phyloP scores from a whole-genome alignment of 768 basidiomycete species.

The Leucosporidium yakuticum region DNA sequence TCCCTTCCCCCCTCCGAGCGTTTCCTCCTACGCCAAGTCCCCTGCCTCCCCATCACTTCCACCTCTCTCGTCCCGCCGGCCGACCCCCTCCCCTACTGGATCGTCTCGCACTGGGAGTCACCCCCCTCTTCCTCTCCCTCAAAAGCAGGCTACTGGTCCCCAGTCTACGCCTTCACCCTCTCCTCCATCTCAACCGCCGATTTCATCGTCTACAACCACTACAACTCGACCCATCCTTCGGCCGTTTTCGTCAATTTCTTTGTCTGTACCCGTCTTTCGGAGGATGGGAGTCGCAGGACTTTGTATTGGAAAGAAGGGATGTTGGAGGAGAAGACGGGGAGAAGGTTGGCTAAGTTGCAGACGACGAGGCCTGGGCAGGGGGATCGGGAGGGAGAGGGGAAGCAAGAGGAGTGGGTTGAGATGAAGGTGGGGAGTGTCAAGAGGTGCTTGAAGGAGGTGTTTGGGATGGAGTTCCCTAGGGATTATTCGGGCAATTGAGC shows the following conservation, averaged over 20 bases:
- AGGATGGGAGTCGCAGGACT: constrained; percentile 16
- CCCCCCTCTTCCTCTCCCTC: not conserved
- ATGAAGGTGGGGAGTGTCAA: constrained; percentile 4
- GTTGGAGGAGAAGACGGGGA: constrained; percentile 3
- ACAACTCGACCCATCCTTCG: constrained; percentile 3
- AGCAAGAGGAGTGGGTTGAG: constrained; percentile 18
- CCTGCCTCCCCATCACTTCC: constrained; percentile 7
- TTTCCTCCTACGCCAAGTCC: constrained; percentile 1
- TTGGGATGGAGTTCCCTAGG: constrained; percentile 13
- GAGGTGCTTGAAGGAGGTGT: constrained; percentile 8
- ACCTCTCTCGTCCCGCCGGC: constrained; percentile 5
- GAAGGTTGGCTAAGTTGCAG: constrained; percentile 8
- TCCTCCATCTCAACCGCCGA: constrained; percentile 3
- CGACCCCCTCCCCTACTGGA: constrained; percentile 14
- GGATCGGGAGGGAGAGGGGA: not conserved
- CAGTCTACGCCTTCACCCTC: constrained; percentile 24
- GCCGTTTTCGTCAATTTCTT: constrained; percentile 14
- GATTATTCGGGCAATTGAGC: too few relatives aligned
- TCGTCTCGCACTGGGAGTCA: not conserved
- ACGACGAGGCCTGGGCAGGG: not conserved
- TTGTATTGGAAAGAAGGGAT: constrained; percentile 7
- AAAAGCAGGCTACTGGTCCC: not conserved
- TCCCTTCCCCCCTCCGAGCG: constrained; percentile 11
- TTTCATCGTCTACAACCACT: constrained; percentile 16
- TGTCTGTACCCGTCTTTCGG: not conserved